These are phyloP conservation scores for Raddia guianensis DNA, from an alignment of 176 grass and related monocot species.

Conservation along the genomic window DNA sequence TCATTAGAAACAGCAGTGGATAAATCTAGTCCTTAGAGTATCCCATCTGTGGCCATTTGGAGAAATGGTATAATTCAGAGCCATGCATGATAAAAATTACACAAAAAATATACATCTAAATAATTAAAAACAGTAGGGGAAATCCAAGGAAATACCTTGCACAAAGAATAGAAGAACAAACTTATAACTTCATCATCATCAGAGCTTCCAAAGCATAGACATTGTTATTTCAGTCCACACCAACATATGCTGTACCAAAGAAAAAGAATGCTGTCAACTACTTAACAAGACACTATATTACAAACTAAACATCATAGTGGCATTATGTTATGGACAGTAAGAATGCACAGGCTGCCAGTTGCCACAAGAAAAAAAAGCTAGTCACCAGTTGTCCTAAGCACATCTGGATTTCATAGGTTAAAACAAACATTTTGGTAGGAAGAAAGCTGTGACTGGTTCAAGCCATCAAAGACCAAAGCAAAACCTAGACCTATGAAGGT, in stretches of 20 bases:
- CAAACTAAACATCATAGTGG: conserved; percentile 10
- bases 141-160: conserved; percentile 36
- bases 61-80: conserved; percentile 20
- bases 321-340: conserved; percentile 27
- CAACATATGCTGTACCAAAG: conserved; percentile 34
- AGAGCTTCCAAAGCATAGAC: conserved; percentile 44
- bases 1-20: conserved; percentile 18
- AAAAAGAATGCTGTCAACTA: conserved; percentile 17
- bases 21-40: conserved; percentile 7
- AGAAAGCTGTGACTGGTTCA: conserved; percentile 16
- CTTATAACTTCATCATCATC: not conserved
- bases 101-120: not conserved
- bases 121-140: conserved; percentile 12
- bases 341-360: not conserved
- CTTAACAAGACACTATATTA: conserved; percentile 22
- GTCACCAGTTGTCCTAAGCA: conserved; percentile 20
- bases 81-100: conserved; percentile 28
- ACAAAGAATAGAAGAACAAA: conserved; percentile 37
- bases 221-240: conserved; percentile 42
- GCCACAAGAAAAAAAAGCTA: conserved; percentile 15
- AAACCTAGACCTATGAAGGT: conserved; percentile 17
- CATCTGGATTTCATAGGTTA: conserved; percentile 2
- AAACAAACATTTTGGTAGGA: conserved; percentile 22
- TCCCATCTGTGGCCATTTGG: not conserved
- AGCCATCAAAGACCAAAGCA: conserved; percentile 8